A percentile compares a stretch with the other conserved stretches of the same genome.
These are phyloP conservation scores for Phytophthora constricta DNA, from an alignment of 352 stramenopile species.

Conservation along the genomic window DNA sequence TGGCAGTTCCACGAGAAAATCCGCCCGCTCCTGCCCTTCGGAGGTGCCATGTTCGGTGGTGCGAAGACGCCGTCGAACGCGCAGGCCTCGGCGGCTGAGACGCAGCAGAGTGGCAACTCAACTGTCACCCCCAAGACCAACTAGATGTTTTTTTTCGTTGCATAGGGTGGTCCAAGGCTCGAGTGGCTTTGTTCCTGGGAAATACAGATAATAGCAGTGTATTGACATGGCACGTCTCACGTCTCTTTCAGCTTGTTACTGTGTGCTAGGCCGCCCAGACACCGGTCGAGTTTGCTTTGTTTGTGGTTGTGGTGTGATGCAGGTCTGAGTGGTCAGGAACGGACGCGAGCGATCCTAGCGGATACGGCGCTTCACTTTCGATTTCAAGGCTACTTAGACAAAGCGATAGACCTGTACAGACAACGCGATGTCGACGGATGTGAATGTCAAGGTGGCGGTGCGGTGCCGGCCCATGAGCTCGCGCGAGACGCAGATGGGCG, in stretches of 20 bases:
- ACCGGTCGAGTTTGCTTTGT: not conserved
- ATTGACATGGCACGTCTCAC: slow-evolving; percentile 19
- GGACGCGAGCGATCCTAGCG: slow-evolving; percentile 20
- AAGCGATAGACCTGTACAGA: not conserved
- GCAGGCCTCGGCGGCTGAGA: not conserved
- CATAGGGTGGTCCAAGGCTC: slow-evolving; percentile 4
- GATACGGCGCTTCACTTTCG: slow-evolving; percentile 5
- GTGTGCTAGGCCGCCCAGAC: not conserved
- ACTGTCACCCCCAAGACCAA: slow-evolving; percentile 46
- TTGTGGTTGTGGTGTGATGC: not conserved
- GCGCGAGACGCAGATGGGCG: slow-evolving; percentile 72
- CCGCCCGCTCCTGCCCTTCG: slow-evolving; percentile 73
- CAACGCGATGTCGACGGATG: slow-evolving; percentile 62
- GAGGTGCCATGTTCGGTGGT: slow-evolving; percentile 52
- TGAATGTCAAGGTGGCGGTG: slow-evolving; percentile 92
- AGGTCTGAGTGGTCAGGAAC: slow-evolving; percentile 9
- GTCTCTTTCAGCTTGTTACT: not conserved
- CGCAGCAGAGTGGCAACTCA: slow-evolving; percentile 32
- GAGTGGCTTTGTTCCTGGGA: slow-evolving; percentile 3
- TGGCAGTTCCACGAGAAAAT: slow-evolving; percentile 87
- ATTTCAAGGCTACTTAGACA: slow-evolving; percentile 1
- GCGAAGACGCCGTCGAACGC: slow-evolving; percentile 9
- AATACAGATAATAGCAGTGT: slow-evolving; percentile 18
- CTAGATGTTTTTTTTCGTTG: slow-evolving; percentile 21
- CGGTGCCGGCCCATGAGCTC: slow-evolving; percentile 87